phyloP scores from a whole-genome alignment of 345 rosid genomes.

The Noccaea bulbosa region DNA sequence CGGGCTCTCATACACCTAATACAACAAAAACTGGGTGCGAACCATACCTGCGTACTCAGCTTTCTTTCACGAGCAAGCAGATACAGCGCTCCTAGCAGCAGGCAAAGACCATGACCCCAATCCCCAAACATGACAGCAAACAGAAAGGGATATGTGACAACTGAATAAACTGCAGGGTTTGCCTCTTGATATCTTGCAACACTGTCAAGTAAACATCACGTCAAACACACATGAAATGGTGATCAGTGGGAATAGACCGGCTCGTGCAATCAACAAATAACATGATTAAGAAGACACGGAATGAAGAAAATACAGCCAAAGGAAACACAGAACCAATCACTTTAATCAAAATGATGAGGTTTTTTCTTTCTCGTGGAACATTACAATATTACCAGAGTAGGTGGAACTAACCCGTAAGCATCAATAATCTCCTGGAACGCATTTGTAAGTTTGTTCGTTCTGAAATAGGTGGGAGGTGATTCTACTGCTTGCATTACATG shows the following conservation, averaged over 20 bases:
- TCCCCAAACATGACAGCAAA: slow-evolving; percentile 99
- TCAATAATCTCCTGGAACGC: slow-evolving; percentile 97
- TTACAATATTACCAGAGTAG: slow-evolving; percentile 15
- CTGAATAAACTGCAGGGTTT: slow-evolving; percentile 92
- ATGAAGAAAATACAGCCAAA: slow-evolving; percentile 17
- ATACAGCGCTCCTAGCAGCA: slow-evolving; percentile 86
- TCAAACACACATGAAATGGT: slow-evolving; percentile 36
- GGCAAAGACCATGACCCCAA: slow-evolving; percentile 99
- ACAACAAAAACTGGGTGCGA: slow-evolving; percentile 17
- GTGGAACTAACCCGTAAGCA: slow-evolving; percentile 88
- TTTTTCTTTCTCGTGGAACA: slow-evolving; percentile 19
- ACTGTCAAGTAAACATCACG: slow-evolving; percentile 58
- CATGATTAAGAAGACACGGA: slow-evolving; percentile 16
- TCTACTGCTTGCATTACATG: slow-evolving; percentile 87
- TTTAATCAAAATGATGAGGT: slow-evolving; percentile 17
- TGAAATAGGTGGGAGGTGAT: slow-evolving; percentile 93
- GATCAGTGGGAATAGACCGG: slow-evolving; percentile 25
- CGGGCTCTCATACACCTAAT: slow-evolving; percentile 4
- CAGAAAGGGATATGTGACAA: slow-evolving; percentile 91
- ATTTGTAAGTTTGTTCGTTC: slow-evolving; percentile 81
- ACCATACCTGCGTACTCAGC: slow-evolving; percentile 70
- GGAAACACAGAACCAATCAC: slow-evolving; percentile 2
- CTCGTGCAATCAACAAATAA: slow-evolving; percentile 28
- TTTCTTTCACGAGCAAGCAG: slow-evolving; percentile 88
- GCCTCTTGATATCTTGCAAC: slow-evolving; percentile 97